Conservation (phyloP, 1,139 yeast genomes). For the Pichiaceae sp. region DNA sequence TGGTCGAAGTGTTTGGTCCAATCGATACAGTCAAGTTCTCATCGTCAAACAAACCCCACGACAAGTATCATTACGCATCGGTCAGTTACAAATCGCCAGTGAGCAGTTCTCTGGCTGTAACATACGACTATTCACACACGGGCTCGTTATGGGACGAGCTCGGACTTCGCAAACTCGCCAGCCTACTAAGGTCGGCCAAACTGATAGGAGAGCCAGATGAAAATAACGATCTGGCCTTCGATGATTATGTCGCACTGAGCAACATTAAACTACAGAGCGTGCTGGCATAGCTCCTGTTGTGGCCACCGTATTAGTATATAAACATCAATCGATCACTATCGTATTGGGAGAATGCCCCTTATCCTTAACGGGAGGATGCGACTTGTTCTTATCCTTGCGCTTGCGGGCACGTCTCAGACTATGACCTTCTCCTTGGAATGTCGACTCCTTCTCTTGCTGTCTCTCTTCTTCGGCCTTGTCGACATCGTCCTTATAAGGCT, state of each 20-base stretch:
- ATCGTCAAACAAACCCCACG: conserved; percentile 12
- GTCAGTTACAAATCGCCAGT: conserved; percentile 25
- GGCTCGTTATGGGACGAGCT: conserved; percentile 41
- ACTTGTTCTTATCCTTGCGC: conserved; percentile 50
- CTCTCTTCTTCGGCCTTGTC: conserved; percentile 29
- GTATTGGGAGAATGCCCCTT: conserved; percentile 62
- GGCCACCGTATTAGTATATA: background rate
- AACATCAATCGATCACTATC: conserved; percentile 60
- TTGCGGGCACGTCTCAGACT: conserved; percentile 68
- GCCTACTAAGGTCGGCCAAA: conserved; percentile 24
- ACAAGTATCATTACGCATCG: conserved; percentile 32
- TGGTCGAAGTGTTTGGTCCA: conserved; percentile 42
- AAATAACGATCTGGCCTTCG: conserved; percentile 5
- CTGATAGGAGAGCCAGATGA: conserved; percentile 2
- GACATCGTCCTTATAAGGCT: conserved; percentile 52
- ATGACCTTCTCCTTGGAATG: conserved; percentile 59
- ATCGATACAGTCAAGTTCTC: conserved; percentile 19
- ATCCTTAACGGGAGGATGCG: conserved; percentile 29
- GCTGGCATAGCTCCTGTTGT: background rate
- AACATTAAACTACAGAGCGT: background rate
- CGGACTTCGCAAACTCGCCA: conserved; percentile 37
- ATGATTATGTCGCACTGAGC: conserved; percentile 11
- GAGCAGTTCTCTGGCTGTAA: conserved; percentile 28
- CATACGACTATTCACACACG: conserved; percentile 34
- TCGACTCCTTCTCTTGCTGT: conserved; percentile 13